A percentile compares a stretch with the other conserved stretches of the same genome.
These are phyloP conservation scores for Houttuynia cordata DNA, from an alignment of 164 flowering plant species.

Conservation along the genomic window DNA sequence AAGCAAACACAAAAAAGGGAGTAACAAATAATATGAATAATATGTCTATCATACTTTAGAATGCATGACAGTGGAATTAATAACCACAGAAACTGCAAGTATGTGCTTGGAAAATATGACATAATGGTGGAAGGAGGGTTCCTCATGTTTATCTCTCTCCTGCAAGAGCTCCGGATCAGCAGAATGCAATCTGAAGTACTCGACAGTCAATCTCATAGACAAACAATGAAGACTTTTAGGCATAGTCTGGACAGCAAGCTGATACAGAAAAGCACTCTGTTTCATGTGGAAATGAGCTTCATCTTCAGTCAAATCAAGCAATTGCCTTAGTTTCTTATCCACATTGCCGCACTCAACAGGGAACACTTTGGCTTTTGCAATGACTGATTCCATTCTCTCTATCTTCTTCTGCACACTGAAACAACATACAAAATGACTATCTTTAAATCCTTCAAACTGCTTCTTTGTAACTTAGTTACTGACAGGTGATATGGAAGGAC, in stretches of 20 bases:
- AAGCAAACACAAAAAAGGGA: background rate
- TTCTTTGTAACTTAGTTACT: background rate
- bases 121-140: slow-evolving; percentile 54
- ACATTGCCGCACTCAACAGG: slow-evolving; percentile 72
- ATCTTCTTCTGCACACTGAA: slow-evolving; percentile 49
- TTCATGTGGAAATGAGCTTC: slow-evolving; percentile 92
- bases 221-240: slow-evolving; percentile 94
- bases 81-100: slow-evolving; percentile 81
- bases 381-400: slow-evolving; percentile 52
- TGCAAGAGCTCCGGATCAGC: slow-evolving; percentile 23
- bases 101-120: slow-evolving; percentile 75
- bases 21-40: background rate
- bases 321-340: slow-evolving; percentile 81
- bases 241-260: slow-evolving; percentile 82
- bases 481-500: background rate
- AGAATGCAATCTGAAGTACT: slow-evolving; percentile 51
- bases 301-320: slow-evolving; percentile 84
- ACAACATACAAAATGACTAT: slow-evolving; percentile 1
- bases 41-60: slow-evolving; percentile 36
- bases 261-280: slow-evolving; percentile 91
- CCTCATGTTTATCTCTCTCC: slow-evolving; percentile 23
- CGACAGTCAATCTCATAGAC: slow-evolving; percentile 81
- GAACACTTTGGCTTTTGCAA: slow-evolving; percentile 51
- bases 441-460: background rate
- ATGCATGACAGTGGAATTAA: slow-evolving; percentile 79